Evolutionary conservation across 208 protist genomes (phyloP).

Genomic region (Wallacemonas collosoma): DNA sequence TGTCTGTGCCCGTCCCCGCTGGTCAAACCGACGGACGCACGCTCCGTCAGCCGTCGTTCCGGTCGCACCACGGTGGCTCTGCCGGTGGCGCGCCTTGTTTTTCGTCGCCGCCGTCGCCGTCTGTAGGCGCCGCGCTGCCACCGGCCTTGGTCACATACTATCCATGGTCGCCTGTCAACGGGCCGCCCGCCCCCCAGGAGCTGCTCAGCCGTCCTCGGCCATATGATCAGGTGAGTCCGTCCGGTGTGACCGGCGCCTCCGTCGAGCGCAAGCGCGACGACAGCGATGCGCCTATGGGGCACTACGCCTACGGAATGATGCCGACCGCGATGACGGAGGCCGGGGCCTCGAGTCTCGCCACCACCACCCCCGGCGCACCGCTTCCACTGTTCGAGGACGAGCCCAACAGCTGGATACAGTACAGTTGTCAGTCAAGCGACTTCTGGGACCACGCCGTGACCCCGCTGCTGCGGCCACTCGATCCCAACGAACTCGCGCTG

Average conservation of each 20-base stretch:
- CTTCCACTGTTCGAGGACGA: background rate
- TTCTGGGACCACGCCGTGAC: constrained; percentile 17
- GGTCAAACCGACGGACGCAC: background rate
- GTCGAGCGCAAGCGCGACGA: background rate
- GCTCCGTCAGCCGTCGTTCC: constrained; percentile 8
- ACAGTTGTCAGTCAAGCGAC: constrained; percentile 3
- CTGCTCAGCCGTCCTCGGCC: no score
- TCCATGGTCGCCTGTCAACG: no score
- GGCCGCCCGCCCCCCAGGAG: no score
- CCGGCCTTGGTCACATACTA: no score
- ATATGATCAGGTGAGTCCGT: no score
- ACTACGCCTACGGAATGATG: background rate
- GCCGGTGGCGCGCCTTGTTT: background rate
- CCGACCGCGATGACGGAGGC: background rate
- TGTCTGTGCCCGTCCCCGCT: background rate
- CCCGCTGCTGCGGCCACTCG: constrained; percentile 6
- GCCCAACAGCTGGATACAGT: background rate
- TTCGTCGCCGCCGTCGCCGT: background rate
- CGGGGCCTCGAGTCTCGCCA: background rate
- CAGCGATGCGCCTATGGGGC: background rate
- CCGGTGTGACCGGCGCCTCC: background rate
- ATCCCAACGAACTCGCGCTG: background rate
- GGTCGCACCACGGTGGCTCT: background rate
- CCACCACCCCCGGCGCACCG: background rate
- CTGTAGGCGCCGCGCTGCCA: background rate